These are phyloP conservation scores for Citrus trifoliata DNA, from an alignment of 345 rosid species.

Conservation along the genomic window DNA sequence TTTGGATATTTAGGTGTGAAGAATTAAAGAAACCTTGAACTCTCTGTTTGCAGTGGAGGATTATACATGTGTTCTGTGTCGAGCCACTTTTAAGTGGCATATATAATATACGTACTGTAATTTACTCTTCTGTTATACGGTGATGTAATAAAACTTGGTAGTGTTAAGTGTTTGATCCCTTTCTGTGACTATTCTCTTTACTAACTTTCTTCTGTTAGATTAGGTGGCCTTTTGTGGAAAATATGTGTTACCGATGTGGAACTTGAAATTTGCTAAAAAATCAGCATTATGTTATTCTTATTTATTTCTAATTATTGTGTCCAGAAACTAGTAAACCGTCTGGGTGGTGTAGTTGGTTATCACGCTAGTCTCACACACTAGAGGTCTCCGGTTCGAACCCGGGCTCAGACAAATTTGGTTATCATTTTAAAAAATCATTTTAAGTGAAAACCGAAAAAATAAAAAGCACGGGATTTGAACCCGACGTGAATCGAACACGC, in stretches of 20 bases:
- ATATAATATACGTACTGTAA: background rate
- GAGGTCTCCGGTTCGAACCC: conserved; percentile 75
- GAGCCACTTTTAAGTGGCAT: conserved; percentile 9
- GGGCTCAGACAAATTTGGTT: conserved; percentile 43
- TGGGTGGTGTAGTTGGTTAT: conserved; percentile 81
- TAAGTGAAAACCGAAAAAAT: no score
- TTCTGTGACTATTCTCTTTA: background rate
- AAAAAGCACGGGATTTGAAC: conserved; percentile 33
- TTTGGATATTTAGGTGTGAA: background rate
- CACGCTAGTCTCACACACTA: conserved; percentile 85
- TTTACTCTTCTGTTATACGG: conserved; percentile 1
- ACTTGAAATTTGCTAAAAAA: accelerated
- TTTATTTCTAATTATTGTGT: no score
- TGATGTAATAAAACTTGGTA: conserved; percentile 8
- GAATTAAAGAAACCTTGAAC: background rate
- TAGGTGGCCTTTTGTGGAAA: background rate
- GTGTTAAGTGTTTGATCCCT: background rate
- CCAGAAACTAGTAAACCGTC: background rate
- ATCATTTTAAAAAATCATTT: no score
- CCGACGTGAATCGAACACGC: conserved; percentile 96
- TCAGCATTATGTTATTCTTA: no score
- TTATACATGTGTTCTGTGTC: conserved; percentile 4
- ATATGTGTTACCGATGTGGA: no score
- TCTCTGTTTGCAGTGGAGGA: background rate
- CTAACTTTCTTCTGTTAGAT: background rate